Evolutionary conservation across 2,329 filamentous ascomycete species (phyloP), one percentile per base, ranked within the genome.

Genomic region (Fusarium compactum): DNA sequence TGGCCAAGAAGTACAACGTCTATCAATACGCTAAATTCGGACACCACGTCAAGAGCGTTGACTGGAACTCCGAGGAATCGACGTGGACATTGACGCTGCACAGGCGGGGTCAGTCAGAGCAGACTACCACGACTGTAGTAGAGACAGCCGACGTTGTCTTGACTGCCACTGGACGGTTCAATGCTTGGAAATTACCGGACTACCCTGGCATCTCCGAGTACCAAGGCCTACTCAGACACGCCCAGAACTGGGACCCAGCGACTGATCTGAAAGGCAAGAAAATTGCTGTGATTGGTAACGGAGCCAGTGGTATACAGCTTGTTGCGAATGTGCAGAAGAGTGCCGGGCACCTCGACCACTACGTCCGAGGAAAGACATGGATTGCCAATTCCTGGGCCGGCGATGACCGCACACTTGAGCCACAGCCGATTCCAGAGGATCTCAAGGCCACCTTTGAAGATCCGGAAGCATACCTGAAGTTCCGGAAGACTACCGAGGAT

Each of bases 1-100:
- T 91, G 6, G 89, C 90, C 0, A 80, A 81, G 16, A 91, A 92
- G 71, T 85, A 92, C 75, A 83, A 88, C 59, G 85, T 92, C 5
- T 89, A 91, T 75, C 80, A 85, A 30, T 84, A 86, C 57, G 47
- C 55, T 10, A 30, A 38, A 15, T 30, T 40, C 18, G 46, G 55
- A 38, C 55, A 58, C 18, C 25, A 41, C 38, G 27, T 54, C 51
- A 41, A 32, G 20, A 45, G 24, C 27, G 29, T 41, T 22, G n/a
- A 54, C 16, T 54, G 51, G 51, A 41, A 45, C 20, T 27, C 38
- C 6, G 27, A 43, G 27, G 14, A 45, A 44, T 54, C 34, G 4
- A 78, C 88, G 2, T 83, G 84, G 58, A 81, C 89, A 14, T 79
- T 83, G 47, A 51, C 30, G 8, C 8, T 51, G 30, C 30, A n/a